A percentile compares a stretch with the other conserved stretches of the same genome.
Evolutionary conservation across 163 green algal species (phyloP).

Genomic region (Coccomyxa subellipsoidea): DNA sequence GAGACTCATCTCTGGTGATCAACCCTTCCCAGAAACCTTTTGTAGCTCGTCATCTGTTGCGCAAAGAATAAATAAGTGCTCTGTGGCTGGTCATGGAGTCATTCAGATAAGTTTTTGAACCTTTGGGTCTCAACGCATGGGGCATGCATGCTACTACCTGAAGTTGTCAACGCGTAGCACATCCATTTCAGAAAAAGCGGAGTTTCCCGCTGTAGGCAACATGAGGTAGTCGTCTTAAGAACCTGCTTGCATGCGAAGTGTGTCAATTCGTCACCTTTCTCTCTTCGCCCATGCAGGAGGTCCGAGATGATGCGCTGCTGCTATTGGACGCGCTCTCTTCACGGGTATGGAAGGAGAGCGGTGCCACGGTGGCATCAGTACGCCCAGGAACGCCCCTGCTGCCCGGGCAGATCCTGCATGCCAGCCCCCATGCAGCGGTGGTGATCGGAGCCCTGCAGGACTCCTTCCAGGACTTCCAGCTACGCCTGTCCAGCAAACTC

Average conservation of each 20-base stretch:
- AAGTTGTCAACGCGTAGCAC: too few species aligned
- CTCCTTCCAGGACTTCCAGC: constrained; percentile 81
- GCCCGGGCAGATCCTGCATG: not conserved
- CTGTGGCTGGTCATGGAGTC: too few species aligned
- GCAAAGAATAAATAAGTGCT: too few species aligned
- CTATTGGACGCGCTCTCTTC: constrained; percentile 63
- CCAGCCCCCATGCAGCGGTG: constrained; percentile 29
- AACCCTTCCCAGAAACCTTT: not conserved
- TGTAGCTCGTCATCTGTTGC: too few species aligned
- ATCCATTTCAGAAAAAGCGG: too few species aligned
- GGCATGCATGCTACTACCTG: too few species aligned
- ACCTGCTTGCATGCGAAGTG: too few species aligned
- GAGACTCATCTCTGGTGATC: constrained; percentile 52
- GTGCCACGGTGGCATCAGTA: not conserved
- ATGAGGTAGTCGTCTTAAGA: too few species aligned
- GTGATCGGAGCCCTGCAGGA: constrained; percentile 76
- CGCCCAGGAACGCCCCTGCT: not conserved
- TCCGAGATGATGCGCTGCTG: constrained; percentile 74
- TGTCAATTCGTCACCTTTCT: too few species aligned
- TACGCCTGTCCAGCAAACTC: constrained; percentile 66
- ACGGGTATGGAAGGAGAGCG: constrained; percentile 17
- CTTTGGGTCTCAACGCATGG: too few species aligned
- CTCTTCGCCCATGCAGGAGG: constrained; percentile 22
- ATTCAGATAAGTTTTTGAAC: too few species aligned
- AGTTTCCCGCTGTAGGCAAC: too few species aligned